A percentile compares a stretch with the other conserved stretches of the same genome.
phyloP scores from a whole-genome alignment of 768 basidiomycete species.

The Boletellus emodensis region DNA sequence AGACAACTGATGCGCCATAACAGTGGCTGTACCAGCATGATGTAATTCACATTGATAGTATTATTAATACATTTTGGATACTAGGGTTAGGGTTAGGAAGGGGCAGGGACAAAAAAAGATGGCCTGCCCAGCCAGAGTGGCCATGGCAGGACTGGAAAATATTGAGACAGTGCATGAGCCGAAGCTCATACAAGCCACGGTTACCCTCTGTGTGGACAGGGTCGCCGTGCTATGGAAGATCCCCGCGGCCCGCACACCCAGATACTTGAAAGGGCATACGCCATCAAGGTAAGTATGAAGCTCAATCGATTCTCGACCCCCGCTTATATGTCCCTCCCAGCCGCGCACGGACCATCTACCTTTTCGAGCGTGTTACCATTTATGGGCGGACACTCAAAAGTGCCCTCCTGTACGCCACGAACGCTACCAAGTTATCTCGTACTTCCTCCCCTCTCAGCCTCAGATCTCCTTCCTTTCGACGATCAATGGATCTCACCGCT shows the following conservation, averaged over 20 bases:
- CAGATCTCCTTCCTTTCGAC: slow-evolving; percentile 61
- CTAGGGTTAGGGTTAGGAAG: slow-evolving; percentile 47
- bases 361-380: not conserved
- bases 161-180: slow-evolving; percentile 72
- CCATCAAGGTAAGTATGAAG: slow-evolving; percentile 61
- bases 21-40: no score
- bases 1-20: slow-evolving; percentile 13
- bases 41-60: no score
- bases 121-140: slow-evolving; percentile 60
- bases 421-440: slow-evolving; percentile 69
- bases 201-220: slow-evolving; percentile 59
- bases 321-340: slow-evolving; percentile 25
- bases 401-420: slow-evolving; percentile 66
- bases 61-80: not conserved
- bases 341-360: slow-evolving; percentile 30
- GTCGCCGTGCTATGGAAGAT: slow-evolving; percentile 69
- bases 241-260: slow-evolving; percentile 51
- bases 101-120: slow-evolving; percentile 31
- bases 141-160: slow-evolving; percentile 67
- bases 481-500: slow-evolving; percentile 61
- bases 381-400: slow-evolving; percentile 32
- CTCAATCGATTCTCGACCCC: fast-evolving
- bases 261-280: slow-evolving; percentile 46
- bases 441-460: slow-evolving; percentile 70
- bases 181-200: slow-evolving; percentile 60